Conservation (phyloP, 2,329 filamentous ascomycete species). For the Arthrobotrys musiformis region DNA sequence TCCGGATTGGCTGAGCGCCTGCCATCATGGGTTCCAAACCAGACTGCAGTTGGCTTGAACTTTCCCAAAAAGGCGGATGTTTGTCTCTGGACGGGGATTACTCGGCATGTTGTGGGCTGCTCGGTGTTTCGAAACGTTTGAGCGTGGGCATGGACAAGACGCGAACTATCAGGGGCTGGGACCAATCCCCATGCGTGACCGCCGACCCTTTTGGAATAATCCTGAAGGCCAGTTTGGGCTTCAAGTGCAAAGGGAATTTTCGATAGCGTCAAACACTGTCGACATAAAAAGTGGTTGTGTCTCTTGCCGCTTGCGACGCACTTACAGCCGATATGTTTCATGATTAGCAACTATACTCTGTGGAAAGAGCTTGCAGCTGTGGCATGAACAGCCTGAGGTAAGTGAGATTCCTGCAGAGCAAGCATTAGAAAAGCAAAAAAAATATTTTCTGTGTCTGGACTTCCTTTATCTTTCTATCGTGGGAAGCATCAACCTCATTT, state of each 20-base stretch:
- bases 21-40: constrained; percentile 51
- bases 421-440: constrained; percentile 54
- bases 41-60: constrained; percentile 52
- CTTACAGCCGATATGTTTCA: constrained; percentile 56
- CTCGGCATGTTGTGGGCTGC: constrained; percentile 54
- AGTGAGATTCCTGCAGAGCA: constrained; percentile 54
- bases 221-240: constrained; percentile 34
- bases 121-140: constrained; percentile 56
- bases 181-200: constrained; percentile 54
- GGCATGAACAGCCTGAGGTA: constrained; percentile 55
- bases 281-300: constrained; percentile 52
- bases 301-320: constrained; percentile 56
- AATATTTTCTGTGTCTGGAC: constrained; percentile 11
- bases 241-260: constrained; percentile 41
- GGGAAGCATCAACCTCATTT: constrained; percentile 43
- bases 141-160: constrained; percentile 55
- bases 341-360: constrained; percentile 42
- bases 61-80: constrained; percentile 56
- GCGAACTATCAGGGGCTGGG: constrained; percentile 54
- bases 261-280: constrained; percentile 52
- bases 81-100: constrained; percentile 56
- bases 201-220: constrained; percentile 55
- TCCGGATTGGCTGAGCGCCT: constrained; percentile 55
- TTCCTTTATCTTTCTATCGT: constrained; percentile 54
- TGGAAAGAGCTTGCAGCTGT: constrained; percentile 43